phyloP scores from a whole-genome alignment of 2,329 filamentous ascomycete genomes.

The Fusarium sp. region DNA sequence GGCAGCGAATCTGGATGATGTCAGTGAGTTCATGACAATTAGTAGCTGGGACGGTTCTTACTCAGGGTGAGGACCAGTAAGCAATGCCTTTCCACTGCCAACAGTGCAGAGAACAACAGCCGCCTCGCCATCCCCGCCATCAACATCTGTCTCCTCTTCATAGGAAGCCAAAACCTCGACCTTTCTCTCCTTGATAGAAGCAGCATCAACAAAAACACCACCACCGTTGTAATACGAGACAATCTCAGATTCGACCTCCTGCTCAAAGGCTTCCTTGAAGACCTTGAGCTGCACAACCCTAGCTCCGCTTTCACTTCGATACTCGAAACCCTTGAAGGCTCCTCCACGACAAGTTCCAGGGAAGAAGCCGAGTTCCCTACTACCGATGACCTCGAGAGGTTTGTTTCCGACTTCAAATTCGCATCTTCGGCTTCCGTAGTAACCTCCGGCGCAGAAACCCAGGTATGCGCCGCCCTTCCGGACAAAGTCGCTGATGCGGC shows the following conservation, averaged over 20 bases:
- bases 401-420: conserved; percentile 90
- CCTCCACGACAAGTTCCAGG: conserved; percentile 87
- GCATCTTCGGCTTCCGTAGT: conserved; percentile 84
- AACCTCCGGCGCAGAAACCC: conserved; percentile 93
- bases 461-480: conserved; percentile 87
- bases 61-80: conserved; percentile 95
- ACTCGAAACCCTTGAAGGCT: conserved; percentile 90
- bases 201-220: conserved; percentile 88
- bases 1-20: too few species aligned
- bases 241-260: conserved; percentile 71
- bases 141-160: conserved; percentile 78
- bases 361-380: conserved; percentile 88
- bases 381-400: conserved; percentile 85
- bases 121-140: conserved; percentile 78
- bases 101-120: conserved; percentile 87
- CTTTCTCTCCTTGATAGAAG: conserved; percentile 68
- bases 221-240: conserved; percentile 93
- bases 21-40: neutral
- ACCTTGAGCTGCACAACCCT: conserved; percentile 77
- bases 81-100: conserved; percentile 80
- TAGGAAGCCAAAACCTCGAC: conserved; percentile 89
- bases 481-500: conserved; percentile 85
- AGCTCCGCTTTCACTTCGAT: conserved; percentile 88
- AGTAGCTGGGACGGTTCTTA: conserved; percentile 50
- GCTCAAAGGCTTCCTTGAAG: conserved; percentile 68